phyloP scores from a whole-genome alignment of 768 basidiomycete genomes.

The Neoboletus magnificus region DNA sequence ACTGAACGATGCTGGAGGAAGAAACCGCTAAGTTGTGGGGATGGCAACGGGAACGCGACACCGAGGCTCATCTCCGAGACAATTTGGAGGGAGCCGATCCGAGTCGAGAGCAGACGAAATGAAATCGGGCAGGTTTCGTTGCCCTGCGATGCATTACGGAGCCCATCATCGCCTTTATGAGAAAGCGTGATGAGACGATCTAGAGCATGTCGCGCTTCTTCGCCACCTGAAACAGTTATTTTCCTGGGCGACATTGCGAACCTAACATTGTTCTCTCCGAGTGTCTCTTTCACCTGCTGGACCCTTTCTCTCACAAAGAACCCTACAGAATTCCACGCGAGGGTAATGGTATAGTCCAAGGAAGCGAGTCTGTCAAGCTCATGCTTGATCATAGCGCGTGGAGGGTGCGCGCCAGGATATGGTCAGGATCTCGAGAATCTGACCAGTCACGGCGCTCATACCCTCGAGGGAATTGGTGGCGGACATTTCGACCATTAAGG shows the following conservation, averaged over 20 bases:
- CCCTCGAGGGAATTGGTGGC: conserved; percentile 38
- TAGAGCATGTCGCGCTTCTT: conserved; percentile 50
- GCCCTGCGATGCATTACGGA: conserved; percentile 1
- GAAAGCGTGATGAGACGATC: conserved; percentile 44
- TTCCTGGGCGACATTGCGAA: conserved; percentile 41
- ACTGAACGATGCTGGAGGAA: conserved; percentile 52
- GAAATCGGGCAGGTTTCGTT: conserved; percentile 52
- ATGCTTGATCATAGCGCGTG: conserved; percentile 41
- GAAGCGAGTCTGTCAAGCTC: conserved; percentile 48
- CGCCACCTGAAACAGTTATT: conserved; percentile 53
- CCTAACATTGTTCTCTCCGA: conserved; percentile 53
- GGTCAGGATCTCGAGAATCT: conserved; percentile 39
- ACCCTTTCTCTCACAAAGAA: conserved; percentile 53
- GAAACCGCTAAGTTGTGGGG: conserved; percentile 44
- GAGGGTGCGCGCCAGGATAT: conserved; percentile 54
- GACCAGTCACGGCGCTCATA: conserved; percentile 38
- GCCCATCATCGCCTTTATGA: conserved; percentile 16
- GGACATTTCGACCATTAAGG: conserved; percentile 41
- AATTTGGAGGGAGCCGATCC: conserved; percentile 61
- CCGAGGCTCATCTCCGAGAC: conserved; percentile 60
- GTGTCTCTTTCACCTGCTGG: conserved; percentile 45
- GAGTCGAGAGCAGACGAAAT: conserved; percentile 53
- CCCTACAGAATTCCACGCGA: conserved; percentile 41
- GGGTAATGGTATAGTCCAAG: conserved; percentile 38
- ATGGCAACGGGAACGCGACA: conserved; percentile 58